phyloP scores from a whole-genome alignment of 2,329 filamentous ascomycete genomes.

The Phialophora macrospora region DNA sequence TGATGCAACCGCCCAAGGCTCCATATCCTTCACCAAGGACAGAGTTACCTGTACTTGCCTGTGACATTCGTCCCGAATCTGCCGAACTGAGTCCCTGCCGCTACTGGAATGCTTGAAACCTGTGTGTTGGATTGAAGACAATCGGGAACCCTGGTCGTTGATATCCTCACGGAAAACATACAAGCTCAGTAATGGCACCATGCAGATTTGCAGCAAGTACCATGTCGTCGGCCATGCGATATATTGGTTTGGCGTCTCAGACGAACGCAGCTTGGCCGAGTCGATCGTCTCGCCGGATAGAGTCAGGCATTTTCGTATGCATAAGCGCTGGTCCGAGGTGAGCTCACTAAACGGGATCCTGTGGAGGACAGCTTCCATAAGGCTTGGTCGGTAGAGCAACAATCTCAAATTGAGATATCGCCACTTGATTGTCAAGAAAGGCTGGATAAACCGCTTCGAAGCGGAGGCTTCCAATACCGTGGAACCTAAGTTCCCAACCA shows the following conservation, averaged over 20 bases:
- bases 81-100: conserved; percentile 16
- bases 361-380: conserved; percentile 31
- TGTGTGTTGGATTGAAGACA: neutral
- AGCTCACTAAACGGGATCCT: conserved; percentile 25
- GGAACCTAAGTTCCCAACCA: neutral
- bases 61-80: conserved; percentile 24
- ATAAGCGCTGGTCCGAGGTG: conserved; percentile 29
- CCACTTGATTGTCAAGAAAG: conserved; percentile 31
- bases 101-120: conserved; percentile 4
- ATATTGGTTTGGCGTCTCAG: conserved; percentile 27
- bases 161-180: conserved; percentile 20
- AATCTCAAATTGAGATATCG: conserved; percentile 38
- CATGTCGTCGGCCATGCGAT: conserved; percentile 32
- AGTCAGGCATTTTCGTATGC: conserved; percentile 21
- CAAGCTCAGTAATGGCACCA: conserved; percentile 32
- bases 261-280: conserved; percentile 21
- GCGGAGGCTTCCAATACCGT: neutral
- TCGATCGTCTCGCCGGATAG: conserved; percentile 23
- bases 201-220: conserved; percentile 36
- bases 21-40: conserved; percentile 24
- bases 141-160: neutral
- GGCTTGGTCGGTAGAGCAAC: conserved; percentile 35
- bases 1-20: conserved; percentile 26
- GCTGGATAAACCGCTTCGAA: conserved; percentile 18
- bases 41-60: conserved; percentile 21